These are phyloP conservation scores for Periglandula ipomoeae DNA, from an alignment of 2,329 filamentous ascomycete genomes.

Conservation along the genomic window DNA sequence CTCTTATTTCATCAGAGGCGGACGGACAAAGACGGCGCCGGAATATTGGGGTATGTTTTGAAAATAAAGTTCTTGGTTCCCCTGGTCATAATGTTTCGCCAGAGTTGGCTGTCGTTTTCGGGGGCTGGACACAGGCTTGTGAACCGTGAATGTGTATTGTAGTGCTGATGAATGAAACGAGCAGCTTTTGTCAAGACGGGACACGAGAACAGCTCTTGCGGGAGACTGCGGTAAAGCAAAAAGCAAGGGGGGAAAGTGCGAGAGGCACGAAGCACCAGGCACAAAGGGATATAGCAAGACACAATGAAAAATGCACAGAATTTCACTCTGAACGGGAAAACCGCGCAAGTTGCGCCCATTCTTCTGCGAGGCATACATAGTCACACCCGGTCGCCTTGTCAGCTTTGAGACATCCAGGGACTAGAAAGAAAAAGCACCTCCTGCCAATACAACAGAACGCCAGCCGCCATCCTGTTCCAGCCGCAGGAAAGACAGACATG, in stretches of 20 bases:
- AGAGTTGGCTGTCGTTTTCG: neutral
- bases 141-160: neutral
- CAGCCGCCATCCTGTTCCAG: neutral
- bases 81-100: neutral
- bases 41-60: neutral
- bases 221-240: neutral
- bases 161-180: neutral
- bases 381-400: conserved; percentile 4
- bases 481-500: neutral
- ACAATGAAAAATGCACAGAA: conserved; percentile 4
- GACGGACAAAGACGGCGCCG: neutral
- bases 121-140: too few species aligned
- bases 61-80: neutral
- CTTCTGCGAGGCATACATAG: conserved; percentile 11
- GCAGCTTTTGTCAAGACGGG: neutral
- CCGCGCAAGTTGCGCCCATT: conserved; percentile 3
- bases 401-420: conserved; percentile 13
- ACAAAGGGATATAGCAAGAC: conserved; percentile 6
- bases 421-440: conserved; percentile 6
- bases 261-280: conserved; percentile 1
- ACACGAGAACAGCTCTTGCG: neutral
- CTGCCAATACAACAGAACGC: neutral
- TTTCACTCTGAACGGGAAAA: neutral
- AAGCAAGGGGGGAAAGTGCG: neutral
- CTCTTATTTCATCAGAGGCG: neutral